Evolutionary conservation across 2,329 filamentous ascomycete genomes (phyloP), one percentile per base, ranked within the genome.

Genomic region (Calonectria ilicicola): DNA sequence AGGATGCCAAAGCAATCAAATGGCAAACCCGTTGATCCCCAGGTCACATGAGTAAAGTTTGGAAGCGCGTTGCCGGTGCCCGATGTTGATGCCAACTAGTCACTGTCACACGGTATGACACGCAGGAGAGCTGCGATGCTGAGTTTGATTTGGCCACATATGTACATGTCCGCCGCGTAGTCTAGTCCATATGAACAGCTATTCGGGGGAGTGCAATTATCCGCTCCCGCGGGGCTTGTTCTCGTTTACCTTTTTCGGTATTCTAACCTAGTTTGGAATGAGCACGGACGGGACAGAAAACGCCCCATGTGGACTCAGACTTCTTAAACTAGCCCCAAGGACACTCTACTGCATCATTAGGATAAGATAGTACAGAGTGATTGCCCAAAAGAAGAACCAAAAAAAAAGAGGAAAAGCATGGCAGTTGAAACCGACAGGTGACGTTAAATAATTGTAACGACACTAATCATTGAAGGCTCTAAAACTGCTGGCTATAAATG

Each of bases 181-280:
- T 17, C 35, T 27, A 40, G 21, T 47, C 44, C 44, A 47, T 32
- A 49, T 49, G 26, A 21, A 27, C 27, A 23, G 46, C 29, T 19
- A 49, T 49, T 49, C 35, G 62, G 38, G 32, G 53, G 35, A 60
- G 53, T 23, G 21, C 35, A 32, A 21, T 60, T 60, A 38, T 60
- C 53, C n/a, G 15, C 21, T 60, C 38, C 53, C 38, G 35, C 21
- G 38, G 53, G n/a, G 15, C 53, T 60, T 40, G 32, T 38, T 32
- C 64, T 66, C 64, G 64, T 66, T 66, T 66, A 53, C 46, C 35
- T 14, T 40, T 51, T 66, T 27, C 47, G 46, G 64, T 27, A 53
- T 38, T n/a, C 38, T 63, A 63, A 42, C 38, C 38, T 2, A 21
- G 23, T 46, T 32, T 23, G 40, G 58, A 21, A 40, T 23, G 40